phyloP scores from a whole-genome alignment of 1,284 basidiomycete genomes.

The Boletus smithii region DNA sequence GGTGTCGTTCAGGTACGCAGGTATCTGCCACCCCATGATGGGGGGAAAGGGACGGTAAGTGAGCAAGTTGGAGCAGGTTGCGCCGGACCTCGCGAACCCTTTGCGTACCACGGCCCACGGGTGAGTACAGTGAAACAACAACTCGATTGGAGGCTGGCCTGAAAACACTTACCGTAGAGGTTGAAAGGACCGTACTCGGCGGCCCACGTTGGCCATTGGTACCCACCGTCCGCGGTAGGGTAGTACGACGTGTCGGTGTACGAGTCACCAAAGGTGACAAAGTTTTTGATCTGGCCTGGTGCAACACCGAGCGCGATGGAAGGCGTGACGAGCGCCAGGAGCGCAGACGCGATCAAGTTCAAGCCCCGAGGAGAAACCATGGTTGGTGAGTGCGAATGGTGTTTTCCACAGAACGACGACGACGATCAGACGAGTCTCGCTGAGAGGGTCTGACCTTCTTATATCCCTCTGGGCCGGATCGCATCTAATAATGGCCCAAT shows the following conservation, averaged over 20 bases:
- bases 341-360: conserved; percentile 2
- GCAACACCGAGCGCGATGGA: conserved; percentile 16
- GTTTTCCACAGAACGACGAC: too few species aligned
- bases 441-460: background rate
- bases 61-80: conserved; percentile 43
- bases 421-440: too few species aligned
- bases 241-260: conserved; percentile 41
- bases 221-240: conserved; percentile 35
- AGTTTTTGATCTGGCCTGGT: conserved; percentile 39
- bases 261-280: conserved; percentile 47
- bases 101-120: too few species aligned
- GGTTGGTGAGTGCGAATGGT: background rate
- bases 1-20: conserved; percentile 34
- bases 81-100: conserved; percentile 42
- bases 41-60: conserved; percentile 38
- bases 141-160: too few species aligned
- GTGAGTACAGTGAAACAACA: background rate
- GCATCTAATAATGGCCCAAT: background rate
- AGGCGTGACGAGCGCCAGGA: conserved; percentile 15
- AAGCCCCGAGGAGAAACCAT: conserved; percentile 9
- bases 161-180: conserved; percentile 37
- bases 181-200: conserved; percentile 38
- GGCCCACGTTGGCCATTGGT: conserved; percentile 45
- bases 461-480: background rate
- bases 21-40: conserved; percentile 39